Evolutionary conservation across 31 red algal species (phyloP).

Genomic region (Endocladia muricata): DNA sequence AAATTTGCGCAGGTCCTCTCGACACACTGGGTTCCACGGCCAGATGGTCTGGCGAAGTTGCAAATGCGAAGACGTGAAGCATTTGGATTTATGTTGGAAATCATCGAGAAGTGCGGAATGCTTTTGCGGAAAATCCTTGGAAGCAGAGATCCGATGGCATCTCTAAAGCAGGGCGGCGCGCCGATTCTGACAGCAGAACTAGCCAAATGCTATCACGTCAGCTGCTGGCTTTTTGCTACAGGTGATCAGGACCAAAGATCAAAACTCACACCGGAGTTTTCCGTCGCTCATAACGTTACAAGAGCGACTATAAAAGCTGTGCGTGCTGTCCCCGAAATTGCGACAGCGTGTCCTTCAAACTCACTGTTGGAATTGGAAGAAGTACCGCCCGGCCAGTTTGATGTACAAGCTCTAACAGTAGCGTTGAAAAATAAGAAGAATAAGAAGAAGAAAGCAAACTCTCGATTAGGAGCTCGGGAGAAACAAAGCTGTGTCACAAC

Average conservation of each 20-base stretch:
- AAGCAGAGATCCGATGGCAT: conserved; percentile 31
- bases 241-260: conserved; percentile 28
- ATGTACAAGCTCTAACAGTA: conserved; percentile 16
- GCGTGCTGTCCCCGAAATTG: conserved; percentile 48
- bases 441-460: conserved; percentile 31
- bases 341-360: conserved; percentile 32
- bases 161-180: conserved; percentile 43
- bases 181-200: no score
- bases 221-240: conserved; percentile 29
- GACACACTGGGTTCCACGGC: conserved; percentile 36
- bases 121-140: conserved; percentile 17
- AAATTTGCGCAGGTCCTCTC: conserved; percentile 43
- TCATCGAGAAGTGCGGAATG: conserved; percentile 41
- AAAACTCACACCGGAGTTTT: conserved; percentile 27
- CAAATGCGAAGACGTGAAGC: conserved; percentile 53
- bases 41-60: conserved; percentile 36
- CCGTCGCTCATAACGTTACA: conserved; percentile 26
- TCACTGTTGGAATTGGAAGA: conserved; percentile 28
- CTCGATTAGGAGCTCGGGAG: no score
- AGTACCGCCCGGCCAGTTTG: not conserved
- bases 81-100: conserved; percentile 57
- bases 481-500: no score
- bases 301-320: conserved; percentile 7
- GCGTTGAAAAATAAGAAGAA: conserved; percentile 9
- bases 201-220: no score